phyloP scores from a whole-genome alignment of 140 eudicot species.

The Ambrosia hybrid region DNA sequence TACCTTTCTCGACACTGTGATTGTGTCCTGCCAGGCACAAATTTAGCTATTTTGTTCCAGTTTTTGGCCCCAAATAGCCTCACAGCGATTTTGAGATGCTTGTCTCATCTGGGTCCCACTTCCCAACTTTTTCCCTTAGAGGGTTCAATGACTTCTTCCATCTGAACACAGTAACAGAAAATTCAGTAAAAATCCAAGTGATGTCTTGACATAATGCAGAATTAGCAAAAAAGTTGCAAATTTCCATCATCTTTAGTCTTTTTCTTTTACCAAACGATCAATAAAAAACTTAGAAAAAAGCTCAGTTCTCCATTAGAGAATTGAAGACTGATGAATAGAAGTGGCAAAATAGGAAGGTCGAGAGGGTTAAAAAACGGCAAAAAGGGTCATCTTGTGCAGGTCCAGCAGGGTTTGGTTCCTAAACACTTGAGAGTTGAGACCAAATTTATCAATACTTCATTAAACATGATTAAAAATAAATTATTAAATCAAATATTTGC shows the following conservation, averaged over 20 bases:
- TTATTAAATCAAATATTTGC: no score
- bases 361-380: no score
- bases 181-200: slow-evolving; percentile 3
- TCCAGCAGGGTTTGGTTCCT: no score
- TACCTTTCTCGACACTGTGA: slow-evolving; percentile 94
- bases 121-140: slow-evolving; percentile 67
- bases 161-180: slow-evolving; percentile 37
- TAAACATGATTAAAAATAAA: no score
- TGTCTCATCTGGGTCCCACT: slow-evolving; percentile 79
- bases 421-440: no score
- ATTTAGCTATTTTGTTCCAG: slow-evolving; percentile 67
- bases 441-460: no score
- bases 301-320: not conserved
- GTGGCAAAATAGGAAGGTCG: not conserved
- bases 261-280: no score
- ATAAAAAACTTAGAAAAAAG: not conserved
- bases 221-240: no score
- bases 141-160: slow-evolving; percentile 85
- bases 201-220: no score
- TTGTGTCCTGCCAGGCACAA: slow-evolving; percentile 84
- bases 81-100: slow-evolving; percentile 72
- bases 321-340: not conserved
- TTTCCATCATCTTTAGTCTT: no score
- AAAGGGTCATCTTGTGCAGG: no score
- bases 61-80: slow-evolving; percentile 71